Conservation (phyloP, 306 rosid species). For the Luffa aegyptiaca region DNA sequence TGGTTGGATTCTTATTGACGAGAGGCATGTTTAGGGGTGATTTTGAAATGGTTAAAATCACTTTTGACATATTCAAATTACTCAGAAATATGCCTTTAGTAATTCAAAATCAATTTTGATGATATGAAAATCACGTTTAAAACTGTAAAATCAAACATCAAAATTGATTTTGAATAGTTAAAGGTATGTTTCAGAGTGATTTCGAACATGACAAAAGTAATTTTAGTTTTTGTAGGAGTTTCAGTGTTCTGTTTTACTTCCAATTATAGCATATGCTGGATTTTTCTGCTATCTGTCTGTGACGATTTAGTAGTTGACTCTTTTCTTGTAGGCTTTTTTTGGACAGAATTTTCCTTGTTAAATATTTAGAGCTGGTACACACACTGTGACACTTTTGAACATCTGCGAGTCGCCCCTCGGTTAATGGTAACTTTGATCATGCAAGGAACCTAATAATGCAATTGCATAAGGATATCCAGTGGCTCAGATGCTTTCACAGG, state of each 20-base stretch:
- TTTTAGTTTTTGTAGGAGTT: background rate
- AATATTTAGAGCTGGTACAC: background rate
- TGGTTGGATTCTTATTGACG: background rate
- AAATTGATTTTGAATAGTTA: too few relatives aligned
- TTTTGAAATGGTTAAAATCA: too few relatives aligned
- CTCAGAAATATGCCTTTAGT: too few relatives aligned
- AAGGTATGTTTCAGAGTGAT: too few relatives aligned
- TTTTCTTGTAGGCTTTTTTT: background rate
- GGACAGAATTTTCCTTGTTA: background rate
- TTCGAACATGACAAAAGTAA: too few relatives aligned
- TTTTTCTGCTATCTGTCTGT: background rate
- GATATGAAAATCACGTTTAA: too few relatives aligned
- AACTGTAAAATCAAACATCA: too few relatives aligned
- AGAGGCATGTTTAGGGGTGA: background rate
- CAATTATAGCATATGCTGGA: background rate
- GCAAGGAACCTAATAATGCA: slow-evolving; percentile 70
- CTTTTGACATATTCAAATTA: too few relatives aligned
- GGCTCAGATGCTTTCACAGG: slow-evolving; percentile 61
- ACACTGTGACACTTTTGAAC: slow-evolving; percentile 6
- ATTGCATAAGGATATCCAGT: slow-evolving; percentile 90
- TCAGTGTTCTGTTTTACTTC: background rate
- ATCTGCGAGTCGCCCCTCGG: slow-evolving; percentile 50
- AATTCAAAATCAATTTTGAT: too few relatives aligned
- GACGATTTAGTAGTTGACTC: background rate
- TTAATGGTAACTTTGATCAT: slow-evolving; percentile 75